Evolutionary conservation across 176 grass and related monocot species (phyloP).

Genomic region (Coix lacrymajobi): DNA sequence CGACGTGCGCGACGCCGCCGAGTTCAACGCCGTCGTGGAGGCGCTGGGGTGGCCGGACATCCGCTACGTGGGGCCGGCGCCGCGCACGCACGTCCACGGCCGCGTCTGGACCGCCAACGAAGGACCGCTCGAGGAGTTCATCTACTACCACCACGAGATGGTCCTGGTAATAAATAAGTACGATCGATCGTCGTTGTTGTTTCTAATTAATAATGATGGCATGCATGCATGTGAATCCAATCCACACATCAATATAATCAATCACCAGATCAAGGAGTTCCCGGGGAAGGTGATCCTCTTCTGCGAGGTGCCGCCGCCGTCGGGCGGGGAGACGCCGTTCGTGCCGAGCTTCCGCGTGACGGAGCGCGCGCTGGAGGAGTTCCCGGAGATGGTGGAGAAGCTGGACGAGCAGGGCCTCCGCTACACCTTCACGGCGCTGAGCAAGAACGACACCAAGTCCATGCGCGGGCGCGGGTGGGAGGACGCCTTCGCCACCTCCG

Average conservation of each 20-base stretch:
- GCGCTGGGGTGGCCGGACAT: constrained; percentile 58
- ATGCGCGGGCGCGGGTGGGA: constrained; percentile 69
- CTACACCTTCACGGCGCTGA: constrained; percentile 61
- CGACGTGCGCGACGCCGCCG: constrained; percentile 36
- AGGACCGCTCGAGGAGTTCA: constrained; percentile 56
- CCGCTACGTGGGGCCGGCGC: constrained; percentile 58
- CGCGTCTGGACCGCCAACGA: constrained; percentile 72
- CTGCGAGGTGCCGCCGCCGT: constrained; percentile 37
- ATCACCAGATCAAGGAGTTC: constrained; percentile 32
- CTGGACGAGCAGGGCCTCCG: constrained; percentile 42
- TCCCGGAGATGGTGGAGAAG: constrained; percentile 53
- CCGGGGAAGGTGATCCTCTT: background rate
- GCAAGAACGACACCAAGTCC: constrained; percentile 61
- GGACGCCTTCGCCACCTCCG: constrained; percentile 60
- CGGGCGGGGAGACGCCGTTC: constrained; percentile 59
- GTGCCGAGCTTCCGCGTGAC: constrained; percentile 70
- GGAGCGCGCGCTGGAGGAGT: constrained; percentile 48
- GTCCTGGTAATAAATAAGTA: constrained; percentile 37
- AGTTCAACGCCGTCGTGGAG: constrained; percentile 56
- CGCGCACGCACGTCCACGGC: constrained; percentile 60
- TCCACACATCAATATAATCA: too few relatives aligned
- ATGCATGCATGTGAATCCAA: background rate
- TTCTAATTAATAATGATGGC: background rate
- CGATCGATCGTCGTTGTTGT: too few relatives aligned
- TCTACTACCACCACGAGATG: constrained; percentile 84